These are phyloP conservation scores for Rhizopus arrhizus DNA, from an alignment of 371 early-diverging fungal genomes.

Conservation along the genomic window DNA sequence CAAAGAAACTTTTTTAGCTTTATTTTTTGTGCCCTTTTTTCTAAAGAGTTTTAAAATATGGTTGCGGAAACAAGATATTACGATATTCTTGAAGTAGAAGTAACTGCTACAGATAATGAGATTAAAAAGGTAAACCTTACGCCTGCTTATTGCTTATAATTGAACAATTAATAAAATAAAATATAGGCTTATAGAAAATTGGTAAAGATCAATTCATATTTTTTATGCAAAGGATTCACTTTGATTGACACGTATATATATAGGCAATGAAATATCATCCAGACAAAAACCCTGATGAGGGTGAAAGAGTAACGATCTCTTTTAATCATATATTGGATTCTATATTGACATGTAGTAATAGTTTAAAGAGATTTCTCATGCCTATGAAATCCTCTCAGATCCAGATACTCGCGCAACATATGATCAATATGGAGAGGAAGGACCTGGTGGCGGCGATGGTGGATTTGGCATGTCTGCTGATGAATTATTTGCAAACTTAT, in stretches of 20 bases:
- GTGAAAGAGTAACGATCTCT: constrained; percentile 36
- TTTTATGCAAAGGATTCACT: background rate
- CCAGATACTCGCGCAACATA: constrained; percentile 83
- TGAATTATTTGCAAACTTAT: constrained; percentile 84
- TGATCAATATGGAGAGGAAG: constrained; percentile 89
- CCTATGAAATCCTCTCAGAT: constrained; percentile 94
- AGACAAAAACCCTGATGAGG: constrained; percentile 75
- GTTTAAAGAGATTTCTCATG: constrained; percentile 93
- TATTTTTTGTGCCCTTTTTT: too few relatives aligned
- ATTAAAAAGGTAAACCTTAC: constrained; percentile 71
- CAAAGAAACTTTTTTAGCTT: too few relatives aligned
- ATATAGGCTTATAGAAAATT: constrained; percentile 88
- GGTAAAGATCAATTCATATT: constrained; percentile 24
- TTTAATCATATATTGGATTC: background rate
- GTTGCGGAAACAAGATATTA: constrained; percentile 87
- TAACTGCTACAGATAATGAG: constrained; percentile 80
- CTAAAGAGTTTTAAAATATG: constrained; percentile 40
- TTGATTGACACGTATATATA: background rate
- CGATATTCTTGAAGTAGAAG: constrained; percentile 86
- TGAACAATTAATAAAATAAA: background rate
- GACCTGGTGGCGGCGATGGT: constrained; percentile 63
- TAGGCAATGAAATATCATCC: constrained; percentile 96
- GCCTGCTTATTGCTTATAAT: background rate
- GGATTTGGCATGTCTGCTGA: constrained; percentile 70
- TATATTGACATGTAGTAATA: constrained; percentile 33